A percentile compares a stretch with the other conserved stretches of the same genome.
These are phyloP conservation scores for Imleria badia DNA, from an alignment of 768 basidiomycete genomes.

Conservation along the genomic window DNA sequence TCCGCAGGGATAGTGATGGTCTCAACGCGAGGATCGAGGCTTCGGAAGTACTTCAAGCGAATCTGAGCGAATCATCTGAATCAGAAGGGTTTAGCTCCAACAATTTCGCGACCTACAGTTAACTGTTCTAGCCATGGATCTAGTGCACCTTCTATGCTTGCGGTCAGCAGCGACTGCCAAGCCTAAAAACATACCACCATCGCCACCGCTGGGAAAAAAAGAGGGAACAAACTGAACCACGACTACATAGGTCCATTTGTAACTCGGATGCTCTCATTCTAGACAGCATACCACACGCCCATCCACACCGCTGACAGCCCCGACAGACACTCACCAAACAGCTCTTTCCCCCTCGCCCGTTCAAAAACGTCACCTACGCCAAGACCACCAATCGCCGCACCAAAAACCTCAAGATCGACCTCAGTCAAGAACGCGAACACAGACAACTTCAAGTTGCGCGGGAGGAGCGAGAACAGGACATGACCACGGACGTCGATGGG, in stretches of 20 bases:
- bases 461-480: slow-evolving; percentile 40
- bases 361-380: no score
- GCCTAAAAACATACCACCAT: slow-evolving; percentile 53
- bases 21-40: slow-evolving; percentile 25
- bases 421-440: slow-evolving; percentile 41
- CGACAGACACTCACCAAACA: no score
- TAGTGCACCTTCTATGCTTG: slow-evolving; percentile 70
- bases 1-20: slow-evolving; percentile 15
- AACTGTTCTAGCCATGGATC: slow-evolving; percentile 66
- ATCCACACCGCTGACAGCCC: no score
- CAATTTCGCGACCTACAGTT: slow-evolving; percentile 42
- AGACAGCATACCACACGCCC: no score
- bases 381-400: no score
- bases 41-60: slow-evolving; percentile 30
- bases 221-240: no score
- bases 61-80: no score
- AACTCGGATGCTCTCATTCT: no score
- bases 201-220: no score
- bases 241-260: no score
- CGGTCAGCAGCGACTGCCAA: background rate
- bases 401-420: slow-evolving; percentile 51
- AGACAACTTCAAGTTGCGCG: slow-evolving; percentile 49
- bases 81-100: slow-evolving; percentile 53
- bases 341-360: no score
- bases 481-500: slow-evolving; percentile 50